Conservation (phyloP, 75 land plant genomes). For the Selaginella tamariscina region DNA sequence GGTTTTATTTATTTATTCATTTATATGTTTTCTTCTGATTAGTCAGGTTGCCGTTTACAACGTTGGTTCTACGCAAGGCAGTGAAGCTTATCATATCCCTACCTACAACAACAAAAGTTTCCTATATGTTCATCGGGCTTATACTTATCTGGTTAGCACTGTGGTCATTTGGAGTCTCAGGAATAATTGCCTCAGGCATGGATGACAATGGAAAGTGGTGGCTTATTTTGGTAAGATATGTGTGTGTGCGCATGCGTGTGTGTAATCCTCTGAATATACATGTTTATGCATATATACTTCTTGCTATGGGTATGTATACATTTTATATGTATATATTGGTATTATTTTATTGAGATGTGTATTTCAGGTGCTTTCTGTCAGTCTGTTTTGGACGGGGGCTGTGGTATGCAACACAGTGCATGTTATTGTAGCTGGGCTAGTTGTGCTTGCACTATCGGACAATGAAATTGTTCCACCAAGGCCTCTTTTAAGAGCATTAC, state of each 20-base stretch:
- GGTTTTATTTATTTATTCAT: not conserved
- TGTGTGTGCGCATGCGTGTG: not conserved
- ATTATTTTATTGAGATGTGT: not conserved
- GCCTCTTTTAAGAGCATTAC: conserved; percentile 41
- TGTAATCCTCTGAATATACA: not conserved
- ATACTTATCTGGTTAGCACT: conserved; percentile 78
- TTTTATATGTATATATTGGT: conserved; percentile 11
- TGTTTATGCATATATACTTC: not conserved
- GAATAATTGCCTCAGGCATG: conserved; percentile 65
- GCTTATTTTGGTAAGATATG: conserved; percentile 87
- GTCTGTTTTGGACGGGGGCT: conserved; percentile 94
- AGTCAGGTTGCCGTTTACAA: conserved; percentile 69
- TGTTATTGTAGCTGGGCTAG: conserved; percentile 78
- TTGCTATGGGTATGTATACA: conserved; percentile 1
- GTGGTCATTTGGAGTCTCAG: conserved; percentile 86
- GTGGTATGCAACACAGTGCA: conserved; percentile 80
- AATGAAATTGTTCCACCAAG: conserved; percentile 29
- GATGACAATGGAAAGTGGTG: conserved; percentile 44
- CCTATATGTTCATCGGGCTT: conserved; percentile 54
- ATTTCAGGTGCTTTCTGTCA: conserved; percentile 60
- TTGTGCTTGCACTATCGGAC: conserved; percentile 63
- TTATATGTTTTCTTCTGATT: not conserved
- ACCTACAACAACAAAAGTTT: conserved; percentile 66
- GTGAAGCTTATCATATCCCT: conserved; percentile 62
- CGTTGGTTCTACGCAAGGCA: conserved; percentile 70